Evolutionary conservation across 495 filamentous ascomycete species (phyloP).

Genomic region (Recurvomyces mirabilis): DNA sequence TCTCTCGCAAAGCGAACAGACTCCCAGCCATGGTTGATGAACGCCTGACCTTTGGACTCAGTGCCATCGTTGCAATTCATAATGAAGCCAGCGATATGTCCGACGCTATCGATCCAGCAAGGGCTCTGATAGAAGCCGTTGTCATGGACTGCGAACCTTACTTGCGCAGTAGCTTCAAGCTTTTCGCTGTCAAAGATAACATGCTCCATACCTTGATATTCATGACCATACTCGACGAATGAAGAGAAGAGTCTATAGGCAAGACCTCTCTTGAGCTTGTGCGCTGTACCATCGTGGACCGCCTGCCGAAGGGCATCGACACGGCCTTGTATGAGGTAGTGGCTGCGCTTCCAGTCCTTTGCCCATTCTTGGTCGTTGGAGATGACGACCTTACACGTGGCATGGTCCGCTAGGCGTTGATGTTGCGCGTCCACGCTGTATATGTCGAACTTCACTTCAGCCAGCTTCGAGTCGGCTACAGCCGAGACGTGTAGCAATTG

Average conservation of each 20-base stretch:
- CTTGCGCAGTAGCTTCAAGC: conserved; percentile 58
- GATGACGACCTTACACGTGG: conserved; percentile 38
- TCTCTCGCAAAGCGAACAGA: neutral
- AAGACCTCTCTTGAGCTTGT: conserved; percentile 49
- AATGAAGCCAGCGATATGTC: conserved; percentile 12
- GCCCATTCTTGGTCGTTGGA: conserved; percentile 21
- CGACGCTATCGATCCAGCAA: conserved; percentile 12
- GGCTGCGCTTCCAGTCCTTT: conserved; percentile 38
- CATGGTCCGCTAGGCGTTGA: conserved; percentile 41
- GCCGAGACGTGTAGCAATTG: conserved; percentile 31
- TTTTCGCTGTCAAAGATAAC: conserved; percentile 61
- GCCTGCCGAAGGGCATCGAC: conserved; percentile 35
- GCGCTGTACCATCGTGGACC: conserved; percentile 22
- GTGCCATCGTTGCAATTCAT: conserved; percentile 10
- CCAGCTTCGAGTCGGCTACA: conserved; percentile 19
- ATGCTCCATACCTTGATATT: conserved; percentile 64
- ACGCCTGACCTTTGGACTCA: conserved; percentile 4
- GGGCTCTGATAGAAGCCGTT: conserved; percentile 1
- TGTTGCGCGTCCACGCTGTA: conserved; percentile 37
- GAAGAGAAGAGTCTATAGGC: conserved; percentile 66
- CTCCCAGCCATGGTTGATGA: conserved; percentile 12
- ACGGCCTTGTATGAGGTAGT: conserved; percentile 37
- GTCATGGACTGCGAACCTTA: conserved; percentile 26
- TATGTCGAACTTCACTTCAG: conserved; percentile 18
- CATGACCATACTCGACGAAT: conserved; percentile 55